A percentile compares a stretch with the other conserved stretches of the same genome.
These are phyloP conservation scores for Psilocybe tampanensis DNA, from an alignment of 768 basidiomycete species.

Conservation along the genomic window DNA sequence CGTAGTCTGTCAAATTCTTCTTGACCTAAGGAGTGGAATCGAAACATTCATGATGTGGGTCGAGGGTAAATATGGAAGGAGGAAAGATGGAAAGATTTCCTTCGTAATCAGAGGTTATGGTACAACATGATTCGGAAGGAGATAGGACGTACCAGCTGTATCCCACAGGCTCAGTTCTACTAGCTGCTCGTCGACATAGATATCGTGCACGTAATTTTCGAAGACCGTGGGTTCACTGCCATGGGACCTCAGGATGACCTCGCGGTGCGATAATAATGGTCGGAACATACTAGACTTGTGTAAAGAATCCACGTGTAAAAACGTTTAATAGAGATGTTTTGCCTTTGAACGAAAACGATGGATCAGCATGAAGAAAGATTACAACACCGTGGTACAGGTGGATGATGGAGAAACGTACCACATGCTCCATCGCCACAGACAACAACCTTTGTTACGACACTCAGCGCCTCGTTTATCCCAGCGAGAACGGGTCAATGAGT, in stretches of 20 bases:
- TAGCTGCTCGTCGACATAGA: constrained; percentile 81
- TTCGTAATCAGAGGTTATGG: background rate
- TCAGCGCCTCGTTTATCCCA: constrained; percentile 3
- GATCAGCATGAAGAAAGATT: constrained; percentile 13
- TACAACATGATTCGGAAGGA: background rate
- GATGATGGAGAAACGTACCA: constrained; percentile 51
- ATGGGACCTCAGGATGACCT: background rate
- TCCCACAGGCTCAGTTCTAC: constrained; percentile 97
- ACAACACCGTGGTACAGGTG: constrained; percentile 8
- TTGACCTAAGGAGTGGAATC: constrained; percentile 60
- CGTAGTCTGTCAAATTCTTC: constrained; percentile 95
- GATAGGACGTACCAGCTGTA: constrained; percentile 75
- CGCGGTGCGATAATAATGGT: background rate
- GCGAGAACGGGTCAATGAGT: background rate
- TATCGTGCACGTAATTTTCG: constrained; percentile 94
- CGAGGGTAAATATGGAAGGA: constrained; percentile 5
- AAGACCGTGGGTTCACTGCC: constrained; percentile 91
- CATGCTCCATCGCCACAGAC: constrained; percentile 98
- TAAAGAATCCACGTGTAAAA: constrained; percentile 90
- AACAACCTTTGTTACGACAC: constrained; percentile 49
- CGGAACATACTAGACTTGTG: constrained; percentile 81
- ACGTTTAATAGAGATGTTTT: constrained; percentile 89
- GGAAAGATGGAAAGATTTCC: constrained; percentile 1
- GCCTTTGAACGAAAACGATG: constrained; percentile 41
- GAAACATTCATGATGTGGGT: constrained; percentile 7